Base-by-base conservation (phyloP, 1,284 basidiomycete genomes). In the Moesziomyces antarcticus region DNA sequence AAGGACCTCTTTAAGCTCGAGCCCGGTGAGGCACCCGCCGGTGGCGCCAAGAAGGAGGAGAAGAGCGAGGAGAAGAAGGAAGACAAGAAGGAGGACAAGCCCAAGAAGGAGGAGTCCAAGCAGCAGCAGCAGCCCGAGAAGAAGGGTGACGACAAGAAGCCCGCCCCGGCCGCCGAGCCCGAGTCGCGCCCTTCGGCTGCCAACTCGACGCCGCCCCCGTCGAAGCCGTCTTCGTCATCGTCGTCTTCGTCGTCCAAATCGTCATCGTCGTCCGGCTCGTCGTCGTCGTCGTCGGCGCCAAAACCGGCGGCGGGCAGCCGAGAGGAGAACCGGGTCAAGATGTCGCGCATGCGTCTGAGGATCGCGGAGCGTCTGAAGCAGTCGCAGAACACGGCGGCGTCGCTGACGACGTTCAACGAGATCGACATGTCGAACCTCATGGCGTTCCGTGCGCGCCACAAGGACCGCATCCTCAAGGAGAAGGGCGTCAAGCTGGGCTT, bases 361-460 rank as follows among this genome's bases (percentile, higher is more conserved):
- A 99, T 99, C 82, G 93, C 96, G 50, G 94, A 97, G 86, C 93
- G 96, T 63, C 89, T 99, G 84, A 99, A 99, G 88, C 92, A 97
- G 85, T 97, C 95, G 44, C 96, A 99, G 86, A 98, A 98, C 85
- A 90, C 94, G 14, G 97, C 96, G 11, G 96, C 96, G 48, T 94
- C 94, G 62, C 87, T 99, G 73, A 99, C 97, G 54, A 99, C 96
- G 46, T 99, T 99, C 89, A 98, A 99, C 87, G 96, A 99, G 87
- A 94, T 99, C 84, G 96, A 99, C 88, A 99, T 99, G 96, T 94
- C 93, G 47, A 91, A 91, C 48, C 87, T 98, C 70, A 93, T 98
- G 88, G 91, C 92, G 55, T 91, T 99, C 90, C 91, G 97, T 80
- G 90, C 91, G 84, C 91, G 92, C 83, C 96, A 96, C 90, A 99